phyloP scores from a whole-genome alignment of 352 stramenopile species.

The Thraustochytrium striatum region DNA sequence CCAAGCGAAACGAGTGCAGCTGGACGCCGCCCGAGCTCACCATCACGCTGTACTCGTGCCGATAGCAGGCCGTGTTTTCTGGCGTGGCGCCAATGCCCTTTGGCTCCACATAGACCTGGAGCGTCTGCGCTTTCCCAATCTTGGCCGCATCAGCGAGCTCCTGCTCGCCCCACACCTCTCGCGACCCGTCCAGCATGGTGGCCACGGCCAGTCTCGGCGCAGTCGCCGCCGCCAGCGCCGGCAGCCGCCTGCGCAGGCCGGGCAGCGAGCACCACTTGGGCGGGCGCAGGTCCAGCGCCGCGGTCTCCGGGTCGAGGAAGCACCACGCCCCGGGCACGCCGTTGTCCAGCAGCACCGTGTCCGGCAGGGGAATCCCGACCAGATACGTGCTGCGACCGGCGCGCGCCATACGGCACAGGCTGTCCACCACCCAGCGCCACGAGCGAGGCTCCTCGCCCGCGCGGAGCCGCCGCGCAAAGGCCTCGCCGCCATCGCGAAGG shows the following conservation, averaged over 20 bases:
- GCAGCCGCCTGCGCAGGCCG: background rate
- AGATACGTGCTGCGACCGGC: no score
- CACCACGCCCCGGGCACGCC: background rate
- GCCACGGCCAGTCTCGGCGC: background rate
- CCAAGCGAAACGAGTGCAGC: conserved; percentile 16
- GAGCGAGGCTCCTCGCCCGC: no score
- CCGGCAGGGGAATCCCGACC: background rate
- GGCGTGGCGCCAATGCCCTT: background rate
- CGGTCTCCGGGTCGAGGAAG: background rate
- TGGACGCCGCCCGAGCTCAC: background rate
- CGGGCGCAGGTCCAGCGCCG: background rate
- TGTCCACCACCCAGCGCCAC: no score
- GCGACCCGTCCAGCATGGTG: background rate
- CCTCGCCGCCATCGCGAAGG: no score
- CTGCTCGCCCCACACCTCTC: background rate
- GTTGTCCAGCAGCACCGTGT: conserved; percentile 44
- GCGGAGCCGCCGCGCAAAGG: no score
- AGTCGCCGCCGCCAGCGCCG: background rate
- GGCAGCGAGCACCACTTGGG: background rate
- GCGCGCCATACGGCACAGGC: no score
- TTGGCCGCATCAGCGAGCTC: background rate
- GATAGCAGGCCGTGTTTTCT: background rate
- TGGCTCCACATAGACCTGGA: conserved; percentile 22
- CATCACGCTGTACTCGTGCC: background rate
- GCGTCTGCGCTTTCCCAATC: background rate